Conservation (phyloP, 2,329 filamentous ascomycete species). For the Annulohypoxylon truncatum region DNA sequence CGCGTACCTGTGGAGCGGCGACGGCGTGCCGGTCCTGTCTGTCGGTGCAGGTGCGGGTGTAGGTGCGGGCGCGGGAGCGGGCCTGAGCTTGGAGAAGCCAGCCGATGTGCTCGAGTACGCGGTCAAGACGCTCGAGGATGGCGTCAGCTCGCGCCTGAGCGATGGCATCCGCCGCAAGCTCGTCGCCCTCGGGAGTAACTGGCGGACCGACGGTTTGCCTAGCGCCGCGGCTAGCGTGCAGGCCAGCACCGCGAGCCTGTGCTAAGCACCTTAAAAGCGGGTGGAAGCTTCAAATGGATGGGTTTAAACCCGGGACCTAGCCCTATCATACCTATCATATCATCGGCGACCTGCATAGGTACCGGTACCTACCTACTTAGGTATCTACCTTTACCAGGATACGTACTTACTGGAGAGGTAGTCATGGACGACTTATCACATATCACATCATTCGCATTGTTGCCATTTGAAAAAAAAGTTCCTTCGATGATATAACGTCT, state of each 20-base stretch:
- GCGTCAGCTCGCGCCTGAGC: constrained; percentile 56
- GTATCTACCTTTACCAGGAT: too few relatives aligned
- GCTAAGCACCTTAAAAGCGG: constrained; percentile 2
- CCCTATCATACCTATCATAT: not conserved
- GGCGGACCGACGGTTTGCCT: constrained; percentile 50
- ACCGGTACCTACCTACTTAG: too few relatives aligned
- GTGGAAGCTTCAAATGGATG: too few relatives aligned
- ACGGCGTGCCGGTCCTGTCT: constrained; percentile 54
- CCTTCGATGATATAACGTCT: constrained; percentile 20
- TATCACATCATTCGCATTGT: not conserved
- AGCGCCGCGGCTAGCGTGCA: constrained; percentile 2
- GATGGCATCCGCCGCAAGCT: constrained; percentile 61
- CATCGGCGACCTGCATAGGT: not conserved
- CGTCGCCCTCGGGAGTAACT: constrained; percentile 52
- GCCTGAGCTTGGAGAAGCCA: constrained; percentile 55
- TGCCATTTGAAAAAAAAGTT: not conserved
- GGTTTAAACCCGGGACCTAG: not conserved
- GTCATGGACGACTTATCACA: not conserved
- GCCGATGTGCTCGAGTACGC: constrained; percentile 56
- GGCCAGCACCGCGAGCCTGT: constrained; percentile 11
- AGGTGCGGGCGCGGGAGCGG: constrained; percentile 50
- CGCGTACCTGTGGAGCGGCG: constrained; percentile 54
- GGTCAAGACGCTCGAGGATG: constrained; percentile 54
- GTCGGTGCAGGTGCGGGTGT: constrained; percentile 47
- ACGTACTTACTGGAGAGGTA: too few relatives aligned